Conservation (phyloP, 305 asterid genomes). For the Fraxinus angustifolia region DNA sequence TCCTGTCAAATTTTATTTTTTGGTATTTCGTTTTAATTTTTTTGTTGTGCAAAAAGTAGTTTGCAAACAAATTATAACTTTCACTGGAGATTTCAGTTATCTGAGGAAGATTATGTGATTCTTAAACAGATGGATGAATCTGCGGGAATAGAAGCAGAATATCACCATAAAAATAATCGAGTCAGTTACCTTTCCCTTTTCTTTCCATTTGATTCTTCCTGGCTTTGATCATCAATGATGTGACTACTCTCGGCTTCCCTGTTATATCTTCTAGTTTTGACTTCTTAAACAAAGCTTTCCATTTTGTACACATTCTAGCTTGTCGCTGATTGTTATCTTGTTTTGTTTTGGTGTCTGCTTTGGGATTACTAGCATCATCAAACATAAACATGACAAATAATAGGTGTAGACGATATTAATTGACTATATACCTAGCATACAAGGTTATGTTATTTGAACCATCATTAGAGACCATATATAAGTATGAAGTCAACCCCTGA, state of each 20-base stretch:
- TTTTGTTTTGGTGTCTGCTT: not conserved
- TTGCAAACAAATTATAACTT: conserved; percentile 1
- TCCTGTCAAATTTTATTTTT: conserved; percentile 12
- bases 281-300: not conserved
- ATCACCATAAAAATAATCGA: conserved; percentile 87
- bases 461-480: not conserved
- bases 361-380: not conserved
- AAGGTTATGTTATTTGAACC: not conserved
- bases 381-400: not conserved
- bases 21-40: not conserved
- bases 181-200: conserved; percentile 42
- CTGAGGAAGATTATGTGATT: conserved; percentile 21
- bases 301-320: not conserved
- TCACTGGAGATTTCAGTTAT: not conserved
- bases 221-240: conserved; percentile 7
- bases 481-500: not conserved
- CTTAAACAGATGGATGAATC: conserved; percentile 81
- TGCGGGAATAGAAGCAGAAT: conserved; percentile 97
- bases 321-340: not conserved
- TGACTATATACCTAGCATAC: not conserved
- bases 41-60: conserved; percentile 6
- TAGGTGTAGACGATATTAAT: not conserved
- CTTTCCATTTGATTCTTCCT: conserved; percentile 17
- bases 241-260: conserved; percentile 12
- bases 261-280: not conserved